These are phyloP conservation scores for Hanseniaspora nectarophila DNA, from an alignment of 805 yeast genomes.

Conservation along the genomic window DNA sequence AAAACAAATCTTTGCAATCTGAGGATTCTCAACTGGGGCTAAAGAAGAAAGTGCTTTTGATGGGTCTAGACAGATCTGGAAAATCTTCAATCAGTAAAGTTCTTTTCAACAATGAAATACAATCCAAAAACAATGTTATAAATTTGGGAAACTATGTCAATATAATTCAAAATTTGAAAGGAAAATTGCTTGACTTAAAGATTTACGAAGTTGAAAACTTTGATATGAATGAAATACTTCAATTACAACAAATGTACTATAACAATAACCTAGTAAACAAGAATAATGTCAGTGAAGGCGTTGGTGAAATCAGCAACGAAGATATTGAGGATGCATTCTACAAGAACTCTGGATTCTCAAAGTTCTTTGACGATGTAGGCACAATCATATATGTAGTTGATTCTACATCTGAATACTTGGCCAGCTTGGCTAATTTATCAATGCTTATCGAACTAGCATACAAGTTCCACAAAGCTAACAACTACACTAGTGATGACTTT, in stretches of 20 bases:
- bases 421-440: conserved; percentile 79
- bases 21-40: conserved; percentile 30
- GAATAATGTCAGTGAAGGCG: background rate
- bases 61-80: conserved; percentile 85
- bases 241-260: conserved; percentile 8
- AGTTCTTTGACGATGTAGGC: conserved; percentile 69
- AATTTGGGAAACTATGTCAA: conserved; percentile 9
- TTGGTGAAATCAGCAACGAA: background rate
- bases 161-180: conserved; percentile 8
- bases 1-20: background rate
- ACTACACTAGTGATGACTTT: conserved; percentile 33
- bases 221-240: conserved; percentile 14
- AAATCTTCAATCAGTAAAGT: conserved; percentile 93
- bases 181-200: conserved; percentile 8
- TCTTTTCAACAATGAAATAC: conserved; percentile 92
- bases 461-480: conserved; percentile 69
- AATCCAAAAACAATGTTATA: conserved; percentile 32
- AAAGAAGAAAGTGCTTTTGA: conserved; percentile 69
- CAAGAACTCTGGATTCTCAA: conserved; percentile 23
- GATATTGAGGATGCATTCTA: conserved; percentile 12
- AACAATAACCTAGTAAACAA: conserved; percentile 1
- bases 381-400: conserved; percentile 91
- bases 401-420: conserved; percentile 86
- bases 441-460: conserved; percentile 81
- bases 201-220: conserved; percentile 12